Evolutionary conservation across 441 rosid species (phyloP).

Genomic region (Biscutella laevigata): DNA sequence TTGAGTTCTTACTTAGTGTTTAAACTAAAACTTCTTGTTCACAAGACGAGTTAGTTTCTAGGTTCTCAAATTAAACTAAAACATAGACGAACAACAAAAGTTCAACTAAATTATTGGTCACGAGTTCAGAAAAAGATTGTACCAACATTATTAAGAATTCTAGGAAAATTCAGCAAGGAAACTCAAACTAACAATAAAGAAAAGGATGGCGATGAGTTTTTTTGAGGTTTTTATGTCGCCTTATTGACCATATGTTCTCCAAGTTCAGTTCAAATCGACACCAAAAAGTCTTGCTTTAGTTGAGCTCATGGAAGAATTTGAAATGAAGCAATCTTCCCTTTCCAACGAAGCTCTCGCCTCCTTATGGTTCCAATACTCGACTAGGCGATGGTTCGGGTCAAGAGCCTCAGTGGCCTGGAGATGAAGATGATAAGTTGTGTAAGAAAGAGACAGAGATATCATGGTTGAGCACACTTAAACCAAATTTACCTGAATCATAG

Average conservation of each 20-base stretch:
- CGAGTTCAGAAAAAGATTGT: too few relatives aligned
- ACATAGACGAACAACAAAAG: too few relatives aligned
- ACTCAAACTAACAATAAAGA: too few relatives aligned
- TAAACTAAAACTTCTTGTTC: too few relatives aligned
- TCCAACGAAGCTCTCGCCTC: background rate
- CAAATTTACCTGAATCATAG: constrained; percentile 49
- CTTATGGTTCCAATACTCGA: constrained; percentile 65
- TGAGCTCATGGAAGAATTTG: constrained; percentile 7
- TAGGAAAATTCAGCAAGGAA: too few relatives aligned
- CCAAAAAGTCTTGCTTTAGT: constrained; percentile 26
- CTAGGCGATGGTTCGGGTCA: constrained; percentile 53
- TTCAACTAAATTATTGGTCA: too few relatives aligned
- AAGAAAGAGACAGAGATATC: too few relatives aligned
- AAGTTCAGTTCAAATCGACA: constrained; percentile 14
- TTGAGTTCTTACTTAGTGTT: too few relatives aligned
- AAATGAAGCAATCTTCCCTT: background rate
- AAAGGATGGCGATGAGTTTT: background rate
- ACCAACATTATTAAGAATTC: too few relatives aligned
- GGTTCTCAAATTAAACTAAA: too few relatives aligned
- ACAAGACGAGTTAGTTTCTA: too few relatives aligned
- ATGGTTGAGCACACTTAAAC: background rate
- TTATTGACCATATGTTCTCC: background rate
- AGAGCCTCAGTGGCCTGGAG: constrained; percentile 68
- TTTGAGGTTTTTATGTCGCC: background rate
- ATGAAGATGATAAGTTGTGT: background rate